A percentile compares a stretch with the other conserved stretches of the same genome.
phyloP scores from a whole-genome alignment of 164 flowering plant genomes.

The Platanus orientalis region DNA sequence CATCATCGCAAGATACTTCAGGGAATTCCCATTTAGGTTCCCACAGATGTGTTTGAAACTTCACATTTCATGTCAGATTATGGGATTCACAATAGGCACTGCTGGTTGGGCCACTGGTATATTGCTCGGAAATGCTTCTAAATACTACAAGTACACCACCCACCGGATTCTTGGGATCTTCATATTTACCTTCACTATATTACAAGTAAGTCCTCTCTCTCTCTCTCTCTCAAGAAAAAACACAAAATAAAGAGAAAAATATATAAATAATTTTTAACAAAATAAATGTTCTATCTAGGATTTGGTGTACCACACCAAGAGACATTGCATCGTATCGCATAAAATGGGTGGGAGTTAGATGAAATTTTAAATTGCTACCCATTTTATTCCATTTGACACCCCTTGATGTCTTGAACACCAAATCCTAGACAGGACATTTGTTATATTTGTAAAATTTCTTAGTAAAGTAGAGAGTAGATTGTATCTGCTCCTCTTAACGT shows the following conservation, averaged over 20 bases:
- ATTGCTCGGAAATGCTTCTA: conserved; percentile 31
- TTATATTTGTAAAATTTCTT: no score
- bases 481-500: no score
- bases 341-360: no score
- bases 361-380: no score
- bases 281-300: no score
- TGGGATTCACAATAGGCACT: conserved; percentile 28
- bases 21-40: conserved; percentile 8
- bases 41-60: conserved; percentile 11
- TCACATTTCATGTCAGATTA: conserved; percentile 25
- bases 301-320: not conserved
- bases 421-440: no score
- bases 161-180: conserved; percentile 32
- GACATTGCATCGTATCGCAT: no score
- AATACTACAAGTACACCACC: conserved; percentile 21
- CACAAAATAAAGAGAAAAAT: not conserved
- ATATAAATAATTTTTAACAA: no score
- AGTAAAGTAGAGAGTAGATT: no score
- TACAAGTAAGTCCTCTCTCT: conserved; percentile 33
- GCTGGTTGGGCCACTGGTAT: conserved; percentile 36
- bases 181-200: conserved; percentile 33
- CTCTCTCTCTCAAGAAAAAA: no score
- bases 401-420: no score
- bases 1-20: conserved; percentile 40
- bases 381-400: no score